Evolutionary conservation across 148 eudicot species (phyloP), one percentile per base, ranked within the genome.

Genomic region (Camellia lanceoleosa): DNA sequence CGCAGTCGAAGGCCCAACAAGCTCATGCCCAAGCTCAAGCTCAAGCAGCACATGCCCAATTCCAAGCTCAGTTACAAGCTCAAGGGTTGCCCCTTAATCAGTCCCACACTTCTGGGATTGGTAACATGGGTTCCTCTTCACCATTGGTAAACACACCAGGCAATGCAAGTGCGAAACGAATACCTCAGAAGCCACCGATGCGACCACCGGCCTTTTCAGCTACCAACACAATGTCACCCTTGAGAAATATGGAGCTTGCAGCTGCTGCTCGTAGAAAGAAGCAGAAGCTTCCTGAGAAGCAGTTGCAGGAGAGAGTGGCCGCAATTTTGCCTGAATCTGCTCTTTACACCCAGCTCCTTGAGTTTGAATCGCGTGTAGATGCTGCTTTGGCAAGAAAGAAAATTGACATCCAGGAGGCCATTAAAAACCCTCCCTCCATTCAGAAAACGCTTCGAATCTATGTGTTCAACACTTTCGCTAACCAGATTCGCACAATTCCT

Each of bases 381-480:
- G 89, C 99, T 81, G 94, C 97, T 73, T 67, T 95, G 77, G 73
- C 83, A 7, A 89, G 97, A 84, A 95, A 95, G 88, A 95, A 92
- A 83, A 85, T 92, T 71, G 97, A 95, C 82, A 95, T 95, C 72
- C 99, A 95, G 82, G 99, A 95, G 82, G 91, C 97, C 61, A 78
- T 95, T 59, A 93, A 92, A 84, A 89, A 87, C 47, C 97, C 99
- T 71, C 89, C 94, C 8, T 88, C 86, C 52, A 85, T 88, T 74
- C 97, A 95, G 90, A 95, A 92, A 83, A 93, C 97, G 5, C 97
- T 95, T 54, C 85, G 99, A 7, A 92, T 95, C 83, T 95, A 95
- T 80, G 94, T 93, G 4, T 93, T 95, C 64, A 95, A 95, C 80
- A 90, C 97, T 65, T 95, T 87, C 84, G 89, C 94, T 42, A 93